Evolutionary conservation across 2,329 filamentous ascomycete genomes (phyloP).

Genomic region (Ceratocystis destructans): DNA sequence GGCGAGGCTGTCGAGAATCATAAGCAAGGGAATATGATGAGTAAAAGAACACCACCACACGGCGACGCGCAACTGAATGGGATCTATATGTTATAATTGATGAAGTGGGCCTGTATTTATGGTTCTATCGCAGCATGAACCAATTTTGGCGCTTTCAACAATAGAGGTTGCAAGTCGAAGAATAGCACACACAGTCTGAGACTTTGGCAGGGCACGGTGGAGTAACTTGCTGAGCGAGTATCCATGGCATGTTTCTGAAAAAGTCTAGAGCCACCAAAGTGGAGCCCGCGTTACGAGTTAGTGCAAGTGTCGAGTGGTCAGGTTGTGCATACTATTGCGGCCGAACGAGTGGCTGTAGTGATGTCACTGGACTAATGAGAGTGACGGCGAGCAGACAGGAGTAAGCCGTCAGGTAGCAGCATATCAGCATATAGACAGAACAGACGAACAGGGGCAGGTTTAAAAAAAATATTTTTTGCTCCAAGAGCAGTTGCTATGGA

Average conservation of each 20-base stretch:
- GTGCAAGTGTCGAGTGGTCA: background rate
- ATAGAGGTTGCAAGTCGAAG: background rate
- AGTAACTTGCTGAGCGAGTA: background rate
- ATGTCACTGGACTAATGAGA: background rate
- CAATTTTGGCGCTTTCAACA: background rate
- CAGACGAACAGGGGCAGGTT: background rate
- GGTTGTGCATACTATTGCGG: background rate
- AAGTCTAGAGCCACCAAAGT: background rate
- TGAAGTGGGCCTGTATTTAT: too few relatives aligned
- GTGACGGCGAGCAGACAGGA: background rate
- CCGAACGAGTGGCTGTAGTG: background rate
- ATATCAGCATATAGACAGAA: too few relatives aligned
- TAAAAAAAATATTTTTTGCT: background rate
- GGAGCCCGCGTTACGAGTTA: background rate
- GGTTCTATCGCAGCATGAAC: background rate
- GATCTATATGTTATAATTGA: too few relatives aligned
- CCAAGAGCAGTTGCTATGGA: too few relatives aligned
- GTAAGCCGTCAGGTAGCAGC: background rate
- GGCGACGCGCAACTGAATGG: too few relatives aligned
- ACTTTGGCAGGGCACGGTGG: background rate
- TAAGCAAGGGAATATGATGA: too few relatives aligned
- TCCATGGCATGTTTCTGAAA: background rate
- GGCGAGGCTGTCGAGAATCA: too few relatives aligned
- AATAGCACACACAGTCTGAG: background rate
- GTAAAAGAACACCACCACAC: too few relatives aligned